Conservation (phyloP, 2,329 filamentous ascomycete species). For the Phyllosticta capitalensis region DNA sequence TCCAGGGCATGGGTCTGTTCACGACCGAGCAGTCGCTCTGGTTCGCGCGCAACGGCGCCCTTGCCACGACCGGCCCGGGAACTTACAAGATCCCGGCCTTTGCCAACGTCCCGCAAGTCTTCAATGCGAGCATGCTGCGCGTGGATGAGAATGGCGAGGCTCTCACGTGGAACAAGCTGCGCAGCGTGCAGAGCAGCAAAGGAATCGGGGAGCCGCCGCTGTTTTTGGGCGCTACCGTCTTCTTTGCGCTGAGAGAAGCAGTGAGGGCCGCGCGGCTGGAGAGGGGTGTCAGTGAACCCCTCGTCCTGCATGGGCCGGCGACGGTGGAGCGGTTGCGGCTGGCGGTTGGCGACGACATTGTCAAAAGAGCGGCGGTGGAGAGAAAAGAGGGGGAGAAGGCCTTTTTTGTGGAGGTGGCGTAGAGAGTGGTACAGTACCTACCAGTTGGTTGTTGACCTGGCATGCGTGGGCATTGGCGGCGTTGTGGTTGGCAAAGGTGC, state of each 20-base stretch:
- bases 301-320: slow-evolving; percentile 67
- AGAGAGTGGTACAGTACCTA: too few relatives aligned
- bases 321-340: slow-evolving; percentile 73
- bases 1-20: slow-evolving; percentile 71
- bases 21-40: slow-evolving; percentile 66
- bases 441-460: neutral
- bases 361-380: slow-evolving; percentile 57
- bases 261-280: slow-evolving; percentile 59
- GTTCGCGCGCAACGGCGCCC: slow-evolving; percentile 48
- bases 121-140: slow-evolving; percentile 74
- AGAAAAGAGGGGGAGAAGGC: slow-evolving; percentile 67
- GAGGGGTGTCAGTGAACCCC: slow-evolving; percentile 40
- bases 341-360: slow-evolving; percentile 68
- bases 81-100: slow-evolving; percentile 86
- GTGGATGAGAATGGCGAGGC: slow-evolving; percentile 40
- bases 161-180: slow-evolving; percentile 70
- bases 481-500: neutral
- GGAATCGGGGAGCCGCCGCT: slow-evolving; percentile 65
- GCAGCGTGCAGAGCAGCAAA: slow-evolving; percentile 72
- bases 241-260: slow-evolving; percentile 80
- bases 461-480: neutral
- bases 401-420: slow-evolving; percentile 49
- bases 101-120: slow-evolving; percentile 73
- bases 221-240: slow-evolving; percentile 74
- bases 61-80: slow-evolving; percentile 54